phyloP scores from a whole-genome alignment of 768 basidiomycete species.

The Hebeloma cylindrosporum region DNA sequence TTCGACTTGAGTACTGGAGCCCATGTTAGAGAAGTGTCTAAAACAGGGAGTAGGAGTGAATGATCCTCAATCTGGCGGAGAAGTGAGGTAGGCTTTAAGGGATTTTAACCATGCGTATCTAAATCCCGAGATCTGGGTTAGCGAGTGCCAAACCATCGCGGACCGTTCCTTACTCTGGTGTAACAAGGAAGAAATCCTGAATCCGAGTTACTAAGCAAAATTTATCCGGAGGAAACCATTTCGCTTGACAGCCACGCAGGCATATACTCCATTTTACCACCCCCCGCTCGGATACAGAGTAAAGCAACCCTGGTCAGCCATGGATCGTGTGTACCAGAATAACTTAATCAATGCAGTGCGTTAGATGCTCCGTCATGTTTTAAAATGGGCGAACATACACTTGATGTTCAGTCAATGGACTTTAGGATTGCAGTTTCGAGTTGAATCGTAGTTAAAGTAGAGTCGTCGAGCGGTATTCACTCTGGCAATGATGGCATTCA shows the following conservation, averaged over 20 bases:
- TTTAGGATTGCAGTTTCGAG: too few species aligned
- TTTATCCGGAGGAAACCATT: neutral
- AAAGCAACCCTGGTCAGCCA: conserved; percentile 14
- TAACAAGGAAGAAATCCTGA: conserved; percentile 4
- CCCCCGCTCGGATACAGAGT: conserved; percentile 8
- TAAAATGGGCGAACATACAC: too few species aligned
- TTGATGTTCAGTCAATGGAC: too few species aligned
- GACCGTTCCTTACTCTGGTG: neutral
- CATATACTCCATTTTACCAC: neutral
- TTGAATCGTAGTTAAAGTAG: too few species aligned
- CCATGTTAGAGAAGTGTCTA: conserved; percentile 20
- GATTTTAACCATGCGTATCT: conserved; percentile 15
- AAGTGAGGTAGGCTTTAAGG: conserved; percentile 8
- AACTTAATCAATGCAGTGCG: conserved; percentile 4
- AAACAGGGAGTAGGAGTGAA: conserved; percentile 11
- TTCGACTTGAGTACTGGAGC: conserved; percentile 17
- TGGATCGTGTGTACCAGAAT: conserved; percentile 14
- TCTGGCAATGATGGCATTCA: too few species aligned
- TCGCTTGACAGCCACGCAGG: conserved; percentile 6
- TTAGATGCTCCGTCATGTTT: conserved; percentile 4
- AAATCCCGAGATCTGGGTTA: conserved; percentile 14
- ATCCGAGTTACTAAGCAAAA: too few species aligned
- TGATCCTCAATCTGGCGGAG: conserved; percentile 2
- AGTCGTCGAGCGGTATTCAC: too few species aligned
- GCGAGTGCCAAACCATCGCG: conserved; percentile 1